Evolutionary conservation across 2,329 filamentous ascomycete species (phyloP), one percentile per base, ranked within the genome.

Genomic region (Amauroascus niger): DNA sequence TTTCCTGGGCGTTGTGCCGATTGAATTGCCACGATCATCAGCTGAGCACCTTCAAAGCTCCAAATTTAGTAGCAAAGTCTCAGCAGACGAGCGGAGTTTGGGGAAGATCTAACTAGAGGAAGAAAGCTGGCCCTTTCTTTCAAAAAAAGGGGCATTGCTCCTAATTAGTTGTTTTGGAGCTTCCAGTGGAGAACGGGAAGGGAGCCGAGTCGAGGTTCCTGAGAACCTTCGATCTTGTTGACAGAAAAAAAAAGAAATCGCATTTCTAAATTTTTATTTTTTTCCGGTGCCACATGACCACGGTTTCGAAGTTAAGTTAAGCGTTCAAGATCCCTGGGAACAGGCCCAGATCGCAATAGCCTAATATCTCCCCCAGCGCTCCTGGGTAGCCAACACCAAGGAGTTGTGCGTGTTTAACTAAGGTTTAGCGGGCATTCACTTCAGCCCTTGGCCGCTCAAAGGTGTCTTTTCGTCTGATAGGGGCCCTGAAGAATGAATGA

Each of bases 221-320:
- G 18, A 41, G 24, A 41, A 24, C 16, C 39, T 41, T 41, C 16
- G 2, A 1, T 20, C 6, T 13, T 14, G 5, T 6, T 39, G 33
- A 41, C 13, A 11, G 18, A 24, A 24, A 39, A 26, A 14, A 49
- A 22, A 37, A 20, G 1, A n/a, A 37, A n/a, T 40, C 35, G 9
- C 20, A 35, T 50, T 50, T 33, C 47, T 50, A 35, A 32, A 45
- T 26, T n/a, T 30, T 45, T 43, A 30, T 45, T 45, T 16, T 46
- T 46, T 33, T 45, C 28, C 41, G 24, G 22, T 45, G 41, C 49
- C 49, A 52, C 49, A 52, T 52, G 49, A 52, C 40, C 49, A n/a
- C 13, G n/a, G 24, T 30, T 46, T 46, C 8, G 32, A 14, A 39
- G 26, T 14, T 24, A 39, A 39, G 20, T 41, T 50, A 50, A 50